A percentile compares a stretch with the other conserved stretches of the same genome.
Evolutionary conservation across 441 rosid species (phyloP).

Genomic region (Pelargonium fulgidum): DNA sequence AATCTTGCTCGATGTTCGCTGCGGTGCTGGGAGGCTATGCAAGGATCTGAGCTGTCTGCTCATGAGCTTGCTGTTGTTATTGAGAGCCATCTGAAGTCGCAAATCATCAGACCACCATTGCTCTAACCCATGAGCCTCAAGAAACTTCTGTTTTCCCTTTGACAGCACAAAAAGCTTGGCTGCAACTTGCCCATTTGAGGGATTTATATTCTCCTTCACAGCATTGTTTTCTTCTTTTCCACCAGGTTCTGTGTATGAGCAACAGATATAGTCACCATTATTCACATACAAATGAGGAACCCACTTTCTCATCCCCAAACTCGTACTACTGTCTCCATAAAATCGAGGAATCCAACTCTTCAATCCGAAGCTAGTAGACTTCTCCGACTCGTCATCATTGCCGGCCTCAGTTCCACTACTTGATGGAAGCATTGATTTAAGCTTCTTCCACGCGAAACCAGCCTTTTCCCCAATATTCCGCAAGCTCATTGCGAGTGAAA

Average conservation of each 20-base stretch:
- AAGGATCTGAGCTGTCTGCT: slow-evolving; percentile 82
- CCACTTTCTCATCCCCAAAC: slow-evolving; percentile 38
- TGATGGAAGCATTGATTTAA: slow-evolving; percentile 67
- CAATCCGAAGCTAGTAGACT: slow-evolving; percentile 31
- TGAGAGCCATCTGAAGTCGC: slow-evolving; percentile 56
- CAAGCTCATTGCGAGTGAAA: slow-evolving; percentile 78
- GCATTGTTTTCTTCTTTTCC: slow-evolving; percentile 29
- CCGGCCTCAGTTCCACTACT: slow-evolving; percentile 25
- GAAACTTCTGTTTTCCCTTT: slow-evolving; percentile 81
- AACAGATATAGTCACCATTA: slow-evolving; percentile 82
- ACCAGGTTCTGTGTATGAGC: slow-evolving; percentile 59
- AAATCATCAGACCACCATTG: slow-evolving; percentile 95
- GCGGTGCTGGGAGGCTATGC: slow-evolving; percentile 44
- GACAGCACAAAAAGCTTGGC: slow-evolving; percentile 83
- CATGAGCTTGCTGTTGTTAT: slow-evolving; percentile 56
- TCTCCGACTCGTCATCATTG: slow-evolving; percentile 21
- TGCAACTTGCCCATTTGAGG: slow-evolving; percentile 34
- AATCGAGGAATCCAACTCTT: slow-evolving; percentile 60
- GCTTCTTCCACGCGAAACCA: slow-evolving; percentile 59
- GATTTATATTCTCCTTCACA: slow-evolving; percentile 44
- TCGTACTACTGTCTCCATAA: slow-evolving; percentile 29
- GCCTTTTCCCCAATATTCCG: slow-evolving; percentile 75
- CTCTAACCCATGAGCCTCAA: slow-evolving; percentile 85
- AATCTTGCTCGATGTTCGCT: slow-evolving; percentile 20
- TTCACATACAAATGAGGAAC: slow-evolving; percentile 85